Base-by-base conservation (phyloP, 225 moss, liverwort and hornwort genomes). In the Anthoceros angustus region DNA sequence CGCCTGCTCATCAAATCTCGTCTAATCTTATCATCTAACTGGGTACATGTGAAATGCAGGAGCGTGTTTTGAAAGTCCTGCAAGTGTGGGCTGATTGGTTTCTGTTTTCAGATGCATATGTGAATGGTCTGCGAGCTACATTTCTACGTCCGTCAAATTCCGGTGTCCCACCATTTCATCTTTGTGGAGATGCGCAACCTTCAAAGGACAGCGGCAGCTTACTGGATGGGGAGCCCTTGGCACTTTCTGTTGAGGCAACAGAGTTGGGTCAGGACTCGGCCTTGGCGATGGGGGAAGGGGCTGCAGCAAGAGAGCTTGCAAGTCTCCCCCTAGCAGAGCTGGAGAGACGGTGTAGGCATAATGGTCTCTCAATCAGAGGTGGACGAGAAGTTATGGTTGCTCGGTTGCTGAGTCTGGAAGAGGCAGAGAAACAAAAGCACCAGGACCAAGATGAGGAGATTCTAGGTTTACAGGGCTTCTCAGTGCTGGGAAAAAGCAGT, bases 21-120 rank as follows among this genome's bases (percentile, higher is more conserved):
- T 18, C n/a, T 24, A 62, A 61, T 62, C 63, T 40, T 42, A 15
- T 26, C 62, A 21, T n/a, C 42, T 41, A 64, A 65, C 39, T 66
- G 5, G 77, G 76, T 67, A 45, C 65, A 75, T 77, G 66, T 55
- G 12, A 55, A 55, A 55, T 55, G 76, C 98, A 99, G 98, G 98
- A 99, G 79, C 91, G 98, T 23, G 98, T 99, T 40, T 66, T 99
- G 76, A 99, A 99, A 83, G 89, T 92, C 55, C 82, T 99, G 39
- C 98, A 99, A 73, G 92, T 99, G 50, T 99, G 98, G 98, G 86
- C 98, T 48, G 98, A 99, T 73, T 99, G 98, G 98, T 99, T 99
- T 81, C 75, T 99, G 55, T 99, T 99, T 77, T 99, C 98, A 81
- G 98, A 99, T 77, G 87, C 98, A 25, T 99, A 86, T 72, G 89